phyloP scores from a whole-genome alignment of 495 filamentous ascomycete species.

The Penicillium manginii region DNA sequence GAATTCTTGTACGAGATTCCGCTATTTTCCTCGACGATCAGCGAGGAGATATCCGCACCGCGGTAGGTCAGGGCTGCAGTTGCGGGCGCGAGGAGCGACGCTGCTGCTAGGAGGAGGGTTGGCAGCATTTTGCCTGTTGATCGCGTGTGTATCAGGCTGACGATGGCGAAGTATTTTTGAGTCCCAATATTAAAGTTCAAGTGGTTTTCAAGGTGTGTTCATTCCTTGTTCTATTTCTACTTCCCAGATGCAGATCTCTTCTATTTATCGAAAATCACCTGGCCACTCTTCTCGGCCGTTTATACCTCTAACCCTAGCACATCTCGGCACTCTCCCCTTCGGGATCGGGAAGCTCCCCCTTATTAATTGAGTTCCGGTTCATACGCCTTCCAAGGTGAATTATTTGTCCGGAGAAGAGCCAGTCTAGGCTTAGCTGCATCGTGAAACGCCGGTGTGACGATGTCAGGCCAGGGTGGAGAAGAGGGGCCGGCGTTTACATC shows the following conservation, averaged over 20 bases:
- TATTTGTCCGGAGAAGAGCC: conserved; percentile 6
- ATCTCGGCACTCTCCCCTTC: neutral
- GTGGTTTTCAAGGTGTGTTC: too few species aligned
- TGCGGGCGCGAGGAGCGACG: conserved; percentile 26
- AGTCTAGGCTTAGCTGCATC: conserved; percentile 1
- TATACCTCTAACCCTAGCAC: neutral
- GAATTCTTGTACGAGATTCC: conserved; percentile 63
- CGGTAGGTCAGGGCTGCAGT: conserved; percentile 60
- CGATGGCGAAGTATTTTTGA: too few species aligned
- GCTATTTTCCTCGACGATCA: conserved; percentile 63
- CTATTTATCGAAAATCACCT: too few species aligned
- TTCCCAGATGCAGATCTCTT: too few species aligned
- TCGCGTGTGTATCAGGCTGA: too few species aligned
- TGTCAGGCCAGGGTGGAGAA: neutral
- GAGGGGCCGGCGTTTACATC: too few species aligned
- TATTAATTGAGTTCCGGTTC: neutral
- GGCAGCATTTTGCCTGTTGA: conserved; percentile 22
- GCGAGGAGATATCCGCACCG: conserved; percentile 76
- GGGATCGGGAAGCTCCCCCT: neutral
- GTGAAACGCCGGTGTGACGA: conserved; percentile 12
- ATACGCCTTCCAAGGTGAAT: neutral
- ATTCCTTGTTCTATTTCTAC: too few species aligned
- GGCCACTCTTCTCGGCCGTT: neutral
- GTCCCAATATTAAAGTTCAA: too few species aligned
- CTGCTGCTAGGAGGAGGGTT: conserved; percentile 25